phyloP scores from a whole-genome alignment of 495 filamentous ascomycete species.

The Hyaloscypha variabilis region DNA sequence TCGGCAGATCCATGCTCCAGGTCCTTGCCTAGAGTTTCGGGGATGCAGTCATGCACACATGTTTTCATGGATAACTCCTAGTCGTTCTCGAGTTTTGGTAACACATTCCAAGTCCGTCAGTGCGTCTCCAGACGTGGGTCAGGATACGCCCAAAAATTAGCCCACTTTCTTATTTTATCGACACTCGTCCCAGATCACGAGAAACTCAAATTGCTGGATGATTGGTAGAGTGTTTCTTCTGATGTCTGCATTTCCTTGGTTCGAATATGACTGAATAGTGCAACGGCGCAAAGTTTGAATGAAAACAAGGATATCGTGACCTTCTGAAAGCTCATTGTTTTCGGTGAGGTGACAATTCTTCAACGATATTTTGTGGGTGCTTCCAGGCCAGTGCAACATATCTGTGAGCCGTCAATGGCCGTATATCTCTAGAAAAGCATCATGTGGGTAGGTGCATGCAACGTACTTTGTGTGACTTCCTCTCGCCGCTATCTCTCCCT shows the following conservation, averaged over 20 bases:
- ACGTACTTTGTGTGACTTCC: slow-evolving; percentile 95
- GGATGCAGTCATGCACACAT: not conserved
- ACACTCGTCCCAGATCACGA: not conserved
- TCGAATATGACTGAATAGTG: not conserved
- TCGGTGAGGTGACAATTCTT: slow-evolving; percentile 39
- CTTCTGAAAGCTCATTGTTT: slow-evolving; percentile 7
- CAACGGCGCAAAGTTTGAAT: slow-evolving; percentile 8
- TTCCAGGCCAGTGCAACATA: slow-evolving; percentile 62
- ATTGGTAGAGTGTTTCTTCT: not conserved
- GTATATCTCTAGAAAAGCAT: not conserved
- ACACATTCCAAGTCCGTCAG: not conserved
- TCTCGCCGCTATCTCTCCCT: slow-evolving; percentile 77
- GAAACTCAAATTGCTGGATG: not conserved
- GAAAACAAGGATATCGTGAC: not conserved
- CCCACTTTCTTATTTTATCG: slow-evolving; percentile 11
- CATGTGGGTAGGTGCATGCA: not conserved
- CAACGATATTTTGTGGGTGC: slow-evolving; percentile 60
- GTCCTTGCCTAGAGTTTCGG: not conserved
- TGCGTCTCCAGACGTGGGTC: not conserved
- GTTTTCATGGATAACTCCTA: not conserved
- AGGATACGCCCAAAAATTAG: not conserved
- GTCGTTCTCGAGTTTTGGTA: not conserved
- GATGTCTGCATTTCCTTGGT: not conserved
- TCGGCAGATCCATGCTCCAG: not conserved
- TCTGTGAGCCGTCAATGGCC: slow-evolving; percentile 35